Base-by-base conservation (phyloP, 2,329 filamentous ascomycete genomes). In the Colletotrichum sp. region DNA sequence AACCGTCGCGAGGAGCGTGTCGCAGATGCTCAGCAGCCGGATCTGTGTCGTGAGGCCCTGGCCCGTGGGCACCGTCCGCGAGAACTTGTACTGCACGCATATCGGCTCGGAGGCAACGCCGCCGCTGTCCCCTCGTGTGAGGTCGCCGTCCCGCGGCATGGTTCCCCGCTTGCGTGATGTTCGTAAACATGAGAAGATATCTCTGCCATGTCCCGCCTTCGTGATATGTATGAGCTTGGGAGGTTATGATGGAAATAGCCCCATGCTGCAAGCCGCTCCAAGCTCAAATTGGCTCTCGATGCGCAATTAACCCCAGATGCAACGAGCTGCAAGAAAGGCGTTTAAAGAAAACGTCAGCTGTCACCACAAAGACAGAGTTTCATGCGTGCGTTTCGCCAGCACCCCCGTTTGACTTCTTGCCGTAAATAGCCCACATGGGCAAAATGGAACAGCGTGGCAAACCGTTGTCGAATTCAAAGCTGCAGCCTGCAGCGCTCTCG, bases 31-130 rank as follows among this genome's bases (percentile, higher is more conserved):
- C 24, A 65, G 34, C 21, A 74, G 65, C 14, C 74, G 48, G 59
- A 74, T 76, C 4, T 48, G 70, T 18, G 65, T 52, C 14, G 57
- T 36, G 24, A 76, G 59, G 8, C 74, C 74, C 21, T 34, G 43
- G 2, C 64, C 48, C 9, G 74, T 55, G 3, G 70, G 74, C 18
- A 64, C 64, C 9, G 64, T 73, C 32, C 60, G 70, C 34, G 64
- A 76, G 36, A 76, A 74, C 16, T 57, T 57, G 59, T 74, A 74
- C 18, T 65, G 74, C 12, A 60, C 74, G 24, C 59, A 74, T 36
- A 76, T 34, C 5, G 32, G 32, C 3, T 34, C 32, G 32, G 32
- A 34, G 32, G 18, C 6, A 3, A 32, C 10, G 14, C 14, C 24
- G 34, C 34, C 28, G 28, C 28, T 9, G 28, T 30, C 28, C 18